phyloP scores from a whole-genome alignment of 2,329 filamentous ascomycete genomes.

The Venturia pyrina region DNA sequence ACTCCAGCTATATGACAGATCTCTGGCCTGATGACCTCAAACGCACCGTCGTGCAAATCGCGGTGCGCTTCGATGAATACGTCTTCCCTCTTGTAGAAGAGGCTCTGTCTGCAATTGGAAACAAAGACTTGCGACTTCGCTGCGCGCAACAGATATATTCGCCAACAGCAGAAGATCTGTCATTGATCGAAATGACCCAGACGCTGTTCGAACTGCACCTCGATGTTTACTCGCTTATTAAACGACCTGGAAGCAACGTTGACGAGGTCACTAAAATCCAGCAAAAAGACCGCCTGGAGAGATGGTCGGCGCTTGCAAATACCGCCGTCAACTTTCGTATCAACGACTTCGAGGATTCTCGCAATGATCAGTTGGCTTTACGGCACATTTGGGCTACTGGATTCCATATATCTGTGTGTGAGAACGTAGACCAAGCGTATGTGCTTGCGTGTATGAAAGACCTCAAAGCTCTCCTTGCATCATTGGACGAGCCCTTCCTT shows the following conservation, averaged over 20 bases:
- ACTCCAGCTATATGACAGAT: constrained; percentile 40
- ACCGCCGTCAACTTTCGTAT: constrained; percentile 39
- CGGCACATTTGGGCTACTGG: constrained; percentile 59
- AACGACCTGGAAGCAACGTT: constrained; percentile 48
- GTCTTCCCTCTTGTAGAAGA: constrained; percentile 33
- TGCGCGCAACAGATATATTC: not conserved
- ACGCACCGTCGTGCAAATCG: constrained; percentile 41
- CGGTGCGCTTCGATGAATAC: constrained; percentile 45
- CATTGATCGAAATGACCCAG: constrained; percentile 44
- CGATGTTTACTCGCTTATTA: constrained; percentile 55
- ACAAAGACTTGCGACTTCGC: constrained; percentile 19
- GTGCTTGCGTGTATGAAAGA: constrained; percentile 54
- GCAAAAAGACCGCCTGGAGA: constrained; percentile 48
- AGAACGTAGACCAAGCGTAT: constrained; percentile 47
- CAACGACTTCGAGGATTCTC: constrained; percentile 17
- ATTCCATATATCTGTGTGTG: constrained; percentile 48
- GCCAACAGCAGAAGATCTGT: constrained; percentile 20
- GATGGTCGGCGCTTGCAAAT: constrained; percentile 50
- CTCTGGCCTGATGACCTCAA: constrained; percentile 48
- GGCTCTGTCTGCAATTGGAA: constrained; percentile 17
- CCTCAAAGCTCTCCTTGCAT: constrained; percentile 44
- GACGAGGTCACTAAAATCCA: constrained; percentile 39
- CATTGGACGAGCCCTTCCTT: constrained; percentile 41
- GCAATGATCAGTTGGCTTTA: constrained; percentile 37
- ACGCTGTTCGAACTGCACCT: constrained; percentile 58